These are phyloP conservation scores for Yamadazyma philogaea DNA, from an alignment of 805 yeast species.

Conservation along the genomic window DNA sequence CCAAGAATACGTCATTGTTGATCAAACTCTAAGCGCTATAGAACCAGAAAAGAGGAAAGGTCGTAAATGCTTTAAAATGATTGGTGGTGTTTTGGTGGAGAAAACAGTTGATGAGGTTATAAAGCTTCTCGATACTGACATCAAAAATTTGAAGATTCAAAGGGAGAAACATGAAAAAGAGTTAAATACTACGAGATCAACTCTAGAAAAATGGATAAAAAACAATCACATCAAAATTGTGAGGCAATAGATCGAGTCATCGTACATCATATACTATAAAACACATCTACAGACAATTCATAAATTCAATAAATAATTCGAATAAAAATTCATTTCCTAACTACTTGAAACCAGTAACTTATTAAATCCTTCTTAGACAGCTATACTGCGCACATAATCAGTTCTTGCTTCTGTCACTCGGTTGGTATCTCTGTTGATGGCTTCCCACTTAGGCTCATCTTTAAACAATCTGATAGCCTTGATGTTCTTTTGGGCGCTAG, in stretches of 20 bases:
- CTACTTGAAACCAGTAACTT: too few species aligned
- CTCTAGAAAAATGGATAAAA: constrained; percentile 40
- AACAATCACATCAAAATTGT: constrained; percentile 42
- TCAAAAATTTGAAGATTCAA: constrained; percentile 21
- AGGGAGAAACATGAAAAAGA: constrained; percentile 25
- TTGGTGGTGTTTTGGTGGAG: constrained; percentile 89
- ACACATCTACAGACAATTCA: neutral
- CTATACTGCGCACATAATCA: constrained; percentile 30
- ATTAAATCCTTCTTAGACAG: too few species aligned
- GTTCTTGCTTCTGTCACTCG: constrained; percentile 32
- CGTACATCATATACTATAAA: neutral
- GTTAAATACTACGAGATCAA: constrained; percentile 25
- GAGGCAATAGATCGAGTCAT: constrained; percentile 15
- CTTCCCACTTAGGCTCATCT: constrained; percentile 96
- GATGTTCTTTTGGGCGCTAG: constrained; percentile 54
- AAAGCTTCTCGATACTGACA: constrained; percentile 22
- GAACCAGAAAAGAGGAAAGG: constrained; percentile 36
- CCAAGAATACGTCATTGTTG: constrained; percentile 41
- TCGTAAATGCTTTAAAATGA: constrained; percentile 87
- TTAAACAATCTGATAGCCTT: constrained; percentile 81
- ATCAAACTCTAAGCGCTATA: constrained; percentile 35
- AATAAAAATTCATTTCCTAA: neutral
- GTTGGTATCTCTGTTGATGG: constrained; percentile 61
- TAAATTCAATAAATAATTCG: constrained; percentile 1
- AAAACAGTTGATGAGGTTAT: constrained; percentile 75